Evolutionary conservation across 768 basidiomycete species (phyloP).

Genomic region (Agaricus blazei): DNA sequence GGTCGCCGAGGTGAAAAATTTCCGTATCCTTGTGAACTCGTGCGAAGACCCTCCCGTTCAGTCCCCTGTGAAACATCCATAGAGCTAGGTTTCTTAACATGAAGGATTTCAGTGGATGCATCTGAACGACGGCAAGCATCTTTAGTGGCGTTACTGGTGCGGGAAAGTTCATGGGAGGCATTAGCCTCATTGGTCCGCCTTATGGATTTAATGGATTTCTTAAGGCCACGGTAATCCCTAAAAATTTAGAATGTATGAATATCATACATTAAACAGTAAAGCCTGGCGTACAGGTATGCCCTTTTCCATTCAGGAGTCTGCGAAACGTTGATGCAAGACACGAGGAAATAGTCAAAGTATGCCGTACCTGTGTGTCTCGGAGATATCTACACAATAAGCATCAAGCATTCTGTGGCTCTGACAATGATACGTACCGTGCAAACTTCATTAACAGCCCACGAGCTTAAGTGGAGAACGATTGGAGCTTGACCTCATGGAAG

Average conservation of each 20-base stretch:
- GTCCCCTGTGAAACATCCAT: background rate
- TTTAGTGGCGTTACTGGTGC: background rate
- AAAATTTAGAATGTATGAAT: background rate
- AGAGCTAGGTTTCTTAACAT: background rate
- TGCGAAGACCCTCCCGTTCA: background rate
- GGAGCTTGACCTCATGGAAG: no score
- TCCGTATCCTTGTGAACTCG: background rate
- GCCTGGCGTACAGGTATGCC: conserved; percentile 48
- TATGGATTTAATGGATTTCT: conserved; percentile 58
- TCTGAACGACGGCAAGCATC: background rate
- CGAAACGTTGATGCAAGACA: background rate
- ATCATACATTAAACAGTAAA: background rate
- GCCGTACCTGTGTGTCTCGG: conserved; percentile 57
- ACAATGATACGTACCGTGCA: conserved; percentile 32
- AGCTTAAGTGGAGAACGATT: background rate
- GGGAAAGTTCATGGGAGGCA: background rate
- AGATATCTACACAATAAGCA: conserved; percentile 42
- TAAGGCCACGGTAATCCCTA: conserved; percentile 71
- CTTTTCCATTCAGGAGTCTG: conserved; percentile 75
- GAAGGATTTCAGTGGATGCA: background rate
- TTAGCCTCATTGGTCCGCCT: conserved; percentile 31
- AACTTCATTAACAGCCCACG: conserved; percentile 46
- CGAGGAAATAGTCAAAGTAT: background rate
- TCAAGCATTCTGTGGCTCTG: no score
- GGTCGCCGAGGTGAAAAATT: conserved; percentile 1